Evolutionary conservation across 2,329 filamentous ascomycete genomes (phyloP).

Genomic region (Seiridium cupressi): DNA sequence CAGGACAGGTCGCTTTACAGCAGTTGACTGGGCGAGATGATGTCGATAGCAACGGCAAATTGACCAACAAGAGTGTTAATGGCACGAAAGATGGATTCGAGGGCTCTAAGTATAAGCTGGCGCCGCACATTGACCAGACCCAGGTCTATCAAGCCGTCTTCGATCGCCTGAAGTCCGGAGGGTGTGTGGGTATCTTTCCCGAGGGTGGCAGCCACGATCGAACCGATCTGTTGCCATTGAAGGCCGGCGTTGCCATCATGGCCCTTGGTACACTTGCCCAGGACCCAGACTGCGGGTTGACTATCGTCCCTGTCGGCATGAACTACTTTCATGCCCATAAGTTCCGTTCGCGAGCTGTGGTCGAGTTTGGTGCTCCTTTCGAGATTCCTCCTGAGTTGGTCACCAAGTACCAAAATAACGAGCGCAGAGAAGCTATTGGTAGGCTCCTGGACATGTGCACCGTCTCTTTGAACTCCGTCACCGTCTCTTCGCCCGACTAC

Average conservation of each 20-base stretch:
- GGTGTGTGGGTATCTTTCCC: conserved; percentile 94
- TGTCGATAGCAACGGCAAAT: conserved; percentile 63
- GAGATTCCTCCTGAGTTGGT: conserved; percentile 82
- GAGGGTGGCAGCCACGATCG: conserved; percentile 96
- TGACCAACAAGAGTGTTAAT: conserved; percentile 53
- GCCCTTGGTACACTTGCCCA: conserved; percentile 85
- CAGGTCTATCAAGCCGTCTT: conserved; percentile 94
- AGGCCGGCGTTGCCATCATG: conserved; percentile 98
- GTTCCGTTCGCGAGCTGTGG: conserved; percentile 91
- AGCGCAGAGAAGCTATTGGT: conserved; percentile 83
- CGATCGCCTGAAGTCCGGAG: conserved; percentile 73
- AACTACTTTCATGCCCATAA: conserved; percentile 99
- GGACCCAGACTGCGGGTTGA: conserved; percentile 82
- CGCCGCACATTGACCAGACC: conserved; percentile 91
- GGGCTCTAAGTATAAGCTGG: conserved; percentile 82
- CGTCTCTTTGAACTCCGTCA: conserved; percentile 81
- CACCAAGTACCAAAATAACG: conserved; percentile 77
- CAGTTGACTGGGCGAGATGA: conserved; percentile 83
- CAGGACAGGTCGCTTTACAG: conserved; percentile 68
- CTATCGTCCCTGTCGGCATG: conserved; percentile 97
- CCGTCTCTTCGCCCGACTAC: conserved; percentile 89
- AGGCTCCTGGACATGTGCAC: conserved; percentile 84
- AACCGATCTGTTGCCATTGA: conserved; percentile 85
- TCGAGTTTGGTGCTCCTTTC: conserved; percentile 90
- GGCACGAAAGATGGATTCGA: conserved; percentile 61